Conservation (phyloP, 441 rosid genomes). For the Theobroma grandiflorum region DNA sequence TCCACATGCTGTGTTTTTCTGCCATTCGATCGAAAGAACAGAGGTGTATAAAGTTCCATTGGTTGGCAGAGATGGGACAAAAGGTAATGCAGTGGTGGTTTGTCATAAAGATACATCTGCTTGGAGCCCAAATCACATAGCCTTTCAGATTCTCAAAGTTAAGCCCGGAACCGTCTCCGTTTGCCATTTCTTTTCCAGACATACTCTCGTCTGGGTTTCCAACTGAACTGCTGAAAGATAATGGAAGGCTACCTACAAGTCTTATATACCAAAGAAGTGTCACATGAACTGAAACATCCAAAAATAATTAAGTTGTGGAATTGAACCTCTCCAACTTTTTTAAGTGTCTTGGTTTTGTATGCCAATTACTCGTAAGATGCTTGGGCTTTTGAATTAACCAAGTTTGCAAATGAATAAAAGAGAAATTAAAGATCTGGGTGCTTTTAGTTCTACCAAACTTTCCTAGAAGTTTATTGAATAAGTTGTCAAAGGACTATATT, state of each 20-base stretch:
- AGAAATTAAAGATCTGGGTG: no score
- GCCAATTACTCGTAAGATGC: no score
- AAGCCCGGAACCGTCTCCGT: constrained; percentile 10
- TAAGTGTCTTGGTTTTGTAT: no score
- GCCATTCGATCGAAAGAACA: constrained; percentile 1
- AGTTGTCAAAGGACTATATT: no score
- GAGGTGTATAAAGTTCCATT: constrained; percentile 10
- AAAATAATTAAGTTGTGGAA: no score
- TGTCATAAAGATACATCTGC: background rate
- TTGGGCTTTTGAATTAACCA: no score
- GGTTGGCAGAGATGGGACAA: background rate
- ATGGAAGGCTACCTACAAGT: background rate
- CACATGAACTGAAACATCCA: no score
- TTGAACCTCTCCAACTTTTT: no score
- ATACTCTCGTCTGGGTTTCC: background rate
- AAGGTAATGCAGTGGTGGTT: background rate
- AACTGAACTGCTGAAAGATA: background rate
- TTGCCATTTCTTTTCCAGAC: background rate
- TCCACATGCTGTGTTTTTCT: constrained; percentile 6
- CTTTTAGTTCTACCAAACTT: no score
- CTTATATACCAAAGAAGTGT: no score
- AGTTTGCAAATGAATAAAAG: no score
- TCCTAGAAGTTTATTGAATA: no score
- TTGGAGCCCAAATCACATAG: background rate
- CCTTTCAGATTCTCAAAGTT: background rate